Base-by-base conservation (phyloP, 2,329 filamentous ascomycete genomes). In the Aspergillus sclerotialis region DNA sequence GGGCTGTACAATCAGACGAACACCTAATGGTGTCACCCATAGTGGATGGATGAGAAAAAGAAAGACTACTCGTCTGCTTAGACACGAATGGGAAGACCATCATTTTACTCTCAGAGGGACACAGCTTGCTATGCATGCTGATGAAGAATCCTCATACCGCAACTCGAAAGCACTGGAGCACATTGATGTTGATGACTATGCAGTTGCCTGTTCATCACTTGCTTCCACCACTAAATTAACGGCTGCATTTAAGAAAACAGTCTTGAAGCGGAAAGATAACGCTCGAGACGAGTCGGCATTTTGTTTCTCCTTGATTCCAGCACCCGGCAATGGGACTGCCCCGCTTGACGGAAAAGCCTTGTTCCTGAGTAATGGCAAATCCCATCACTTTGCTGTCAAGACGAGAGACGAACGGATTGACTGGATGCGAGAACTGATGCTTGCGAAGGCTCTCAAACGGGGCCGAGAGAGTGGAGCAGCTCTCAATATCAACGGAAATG, bases 301-400 rank as follows among this genome's bases (percentile, higher is more conserved):
- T 42, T 54, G 55, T 1, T 68, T 68, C 38, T 65, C 63, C 0
- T 35, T 68, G 5, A 54, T 67, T 19, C 64, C 67, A 0, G 47
- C 65, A 1, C n/a, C n/a, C n/a, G n/a, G n/a, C n/a, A n/a, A n/a
- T n/a, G n/a, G n/a, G n/a, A 46, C 57, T 43, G 70, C 58, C 44
- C 62, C 52, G 37, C 67, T 45, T 68, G 53, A 64, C 57, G 48
- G 46, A 11, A 56, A 52, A 28, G 19, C 45, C 27, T 30, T 60
- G 30, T 60, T 65, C 42, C 78, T 75, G 7, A 78, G 31, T 11
- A 78, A 75, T 8, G 78, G 78, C 50, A 95, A 94, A 72, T 84
- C 85, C 28, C 90, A 96, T 55, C 87, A 96, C 58, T 96, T 96
- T 58, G 86, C 90, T 0, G 90, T 95, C 48, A 83, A 82, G 64